These are phyloP conservation scores for Clarireedia paspali DNA, from an alignment of 2,329 filamentous ascomycete species.

Conservation along the genomic window DNA sequence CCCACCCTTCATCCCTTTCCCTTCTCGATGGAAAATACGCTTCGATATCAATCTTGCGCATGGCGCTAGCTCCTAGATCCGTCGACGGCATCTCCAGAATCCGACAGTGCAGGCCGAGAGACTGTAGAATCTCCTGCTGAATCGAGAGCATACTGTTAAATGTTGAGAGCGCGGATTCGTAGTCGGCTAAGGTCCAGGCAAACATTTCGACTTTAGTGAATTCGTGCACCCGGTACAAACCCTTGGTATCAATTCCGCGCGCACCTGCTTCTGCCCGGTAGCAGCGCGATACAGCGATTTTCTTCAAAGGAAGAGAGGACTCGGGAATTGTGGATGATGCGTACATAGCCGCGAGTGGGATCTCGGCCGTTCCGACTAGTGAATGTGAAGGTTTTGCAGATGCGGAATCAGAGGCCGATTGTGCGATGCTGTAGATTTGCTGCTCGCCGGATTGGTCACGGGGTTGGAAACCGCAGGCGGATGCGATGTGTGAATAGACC, in stretches of 20 bases:
- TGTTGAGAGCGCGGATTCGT: conserved; percentile 42
- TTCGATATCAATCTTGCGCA: conserved; percentile 86
- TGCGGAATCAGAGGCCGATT: conserved; percentile 53
- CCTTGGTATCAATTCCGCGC: conserved; percentile 83
- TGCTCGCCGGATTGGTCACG: conserved; percentile 85
- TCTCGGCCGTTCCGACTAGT: conserved; percentile 86
- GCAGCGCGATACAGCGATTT: conserved; percentile 81
- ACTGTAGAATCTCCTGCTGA: conserved; percentile 73
- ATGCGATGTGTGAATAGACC: conserved; percentile 85
- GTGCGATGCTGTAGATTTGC: conserved; percentile 78
- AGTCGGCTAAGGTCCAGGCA: conserved; percentile 68
- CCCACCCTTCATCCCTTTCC: conserved; percentile 66
- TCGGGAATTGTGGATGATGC: conserved; percentile 63
- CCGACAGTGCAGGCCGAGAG: conserved; percentile 75
- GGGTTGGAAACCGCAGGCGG: conserved; percentile 90
- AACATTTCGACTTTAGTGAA: conserved; percentile 99
- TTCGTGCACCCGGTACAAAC: conserved; percentile 93
- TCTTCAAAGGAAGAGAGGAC: conserved; percentile 63
- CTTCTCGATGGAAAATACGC: conserved; percentile 81
- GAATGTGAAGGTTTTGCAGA: conserved; percentile 58
- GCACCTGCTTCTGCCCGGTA: conserved; percentile 93
- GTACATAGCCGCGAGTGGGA: conserved; percentile 86
- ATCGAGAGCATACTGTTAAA: conserved; percentile 84
- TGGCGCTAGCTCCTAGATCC: conserved; percentile 84
- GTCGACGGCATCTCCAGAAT: conserved; percentile 85